A percentile compares a stretch with the other conserved stretches of the same genome.
Evolutionary conservation across 2,329 filamentous ascomycete genomes (phyloP).

Genomic region (Fusarium sp.): DNA sequence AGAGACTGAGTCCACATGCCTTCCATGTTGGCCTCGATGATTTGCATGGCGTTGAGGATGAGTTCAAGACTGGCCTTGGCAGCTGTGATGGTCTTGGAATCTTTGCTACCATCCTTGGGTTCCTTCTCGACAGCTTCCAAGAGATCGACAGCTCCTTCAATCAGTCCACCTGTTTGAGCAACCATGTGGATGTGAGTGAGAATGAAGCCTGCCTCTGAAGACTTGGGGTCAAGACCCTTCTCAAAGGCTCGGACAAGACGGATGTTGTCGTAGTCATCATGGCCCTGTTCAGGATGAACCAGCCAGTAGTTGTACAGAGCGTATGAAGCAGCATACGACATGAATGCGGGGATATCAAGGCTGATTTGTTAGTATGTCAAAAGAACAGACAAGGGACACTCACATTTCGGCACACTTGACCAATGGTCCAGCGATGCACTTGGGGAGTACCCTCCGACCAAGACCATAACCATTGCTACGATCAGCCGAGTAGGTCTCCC

Average conservation of each 20-base stretch:
- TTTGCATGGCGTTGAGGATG: slow-evolving; percentile 68
- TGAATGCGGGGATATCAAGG: slow-evolving; percentile 33
- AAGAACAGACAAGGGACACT: not conserved
- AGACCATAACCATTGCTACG: slow-evolving; percentile 23
- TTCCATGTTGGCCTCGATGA: slow-evolving; percentile 85
- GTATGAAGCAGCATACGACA: slow-evolving; percentile 68
- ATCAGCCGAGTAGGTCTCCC: slow-evolving; percentile 30
- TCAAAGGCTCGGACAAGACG: slow-evolving; percentile 93
- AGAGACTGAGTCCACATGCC: slow-evolving; percentile 92
- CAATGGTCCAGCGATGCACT: slow-evolving; percentile 31
- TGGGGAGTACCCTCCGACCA: slow-evolving; percentile 28
- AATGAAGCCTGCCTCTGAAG: slow-evolving; percentile 96
- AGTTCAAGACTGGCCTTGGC: slow-evolving; percentile 74
- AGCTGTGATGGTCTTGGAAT: slow-evolving; percentile 38
- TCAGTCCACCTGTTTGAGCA: slow-evolving; percentile 80
- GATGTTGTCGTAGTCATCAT: slow-evolving; percentile 73
- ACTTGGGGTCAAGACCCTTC: slow-evolving; percentile 84
- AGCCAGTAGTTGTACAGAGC: slow-evolving; percentile 76
- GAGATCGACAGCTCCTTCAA: slow-evolving; percentile 76
- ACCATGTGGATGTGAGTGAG: slow-evolving; percentile 97
- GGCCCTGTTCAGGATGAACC: slow-evolving; percentile 64
- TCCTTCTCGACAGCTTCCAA: slow-evolving; percentile 54
- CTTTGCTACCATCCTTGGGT: not conserved
- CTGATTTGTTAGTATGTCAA: not conserved
- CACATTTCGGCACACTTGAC: slow-evolving; percentile 35